A percentile compares a stretch with the other conserved stretches of the same genome.
phyloP scores from a whole-genome alignment of 805 yeast species.

The Candida taoyuanica region DNA sequence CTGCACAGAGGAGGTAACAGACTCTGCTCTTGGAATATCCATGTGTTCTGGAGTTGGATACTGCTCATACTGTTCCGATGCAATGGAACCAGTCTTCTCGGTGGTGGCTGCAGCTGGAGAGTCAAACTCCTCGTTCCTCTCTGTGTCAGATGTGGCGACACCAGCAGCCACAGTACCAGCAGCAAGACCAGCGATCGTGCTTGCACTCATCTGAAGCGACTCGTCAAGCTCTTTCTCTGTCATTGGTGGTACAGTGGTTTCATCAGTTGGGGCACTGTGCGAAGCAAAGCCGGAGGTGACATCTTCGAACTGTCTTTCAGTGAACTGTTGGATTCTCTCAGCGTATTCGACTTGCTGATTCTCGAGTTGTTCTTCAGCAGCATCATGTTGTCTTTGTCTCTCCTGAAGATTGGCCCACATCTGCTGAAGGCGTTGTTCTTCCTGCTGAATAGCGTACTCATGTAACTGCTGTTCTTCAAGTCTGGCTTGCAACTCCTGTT shows the following conservation, averaged over 20 bases:
- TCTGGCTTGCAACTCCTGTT: conserved; percentile 30
- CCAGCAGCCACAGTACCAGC: conserved; percentile 19
- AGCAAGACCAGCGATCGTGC: conserved; percentile 23
- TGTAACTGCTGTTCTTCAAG: conserved; percentile 32
- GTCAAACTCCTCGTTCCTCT: conserved; percentile 25
- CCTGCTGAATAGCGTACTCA: conserved; percentile 33
- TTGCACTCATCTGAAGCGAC: conserved; percentile 28
- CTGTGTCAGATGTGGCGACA: conserved; percentile 31
- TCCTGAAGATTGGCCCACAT: conserved; percentile 32
- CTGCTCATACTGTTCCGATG: conserved; percentile 24
- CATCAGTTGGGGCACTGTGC: conserved; percentile 10
- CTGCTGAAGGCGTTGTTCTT: conserved; percentile 32
- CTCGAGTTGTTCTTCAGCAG: conserved; percentile 37
- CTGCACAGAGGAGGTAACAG: conserved; percentile 85
- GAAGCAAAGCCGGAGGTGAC: conserved; percentile 21
- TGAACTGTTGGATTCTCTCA: conserved; percentile 33
- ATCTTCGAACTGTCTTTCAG: conserved; percentile 36
- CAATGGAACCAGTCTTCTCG: conserved; percentile 25
- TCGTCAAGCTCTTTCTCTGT: conserved; percentile 4
- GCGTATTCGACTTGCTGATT: conserved; percentile 35
- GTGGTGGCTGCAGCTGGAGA: conserved; percentile 23
- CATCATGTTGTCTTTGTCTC: conserved; percentile 34
- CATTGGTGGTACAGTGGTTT: conserved; percentile 10
- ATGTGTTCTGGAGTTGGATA: conserved; percentile 15
- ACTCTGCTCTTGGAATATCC: conserved; percentile 56